Conservation (phyloP, 202 grass and related monocot species). For the Cymbopogon flexuosus region DNA sequence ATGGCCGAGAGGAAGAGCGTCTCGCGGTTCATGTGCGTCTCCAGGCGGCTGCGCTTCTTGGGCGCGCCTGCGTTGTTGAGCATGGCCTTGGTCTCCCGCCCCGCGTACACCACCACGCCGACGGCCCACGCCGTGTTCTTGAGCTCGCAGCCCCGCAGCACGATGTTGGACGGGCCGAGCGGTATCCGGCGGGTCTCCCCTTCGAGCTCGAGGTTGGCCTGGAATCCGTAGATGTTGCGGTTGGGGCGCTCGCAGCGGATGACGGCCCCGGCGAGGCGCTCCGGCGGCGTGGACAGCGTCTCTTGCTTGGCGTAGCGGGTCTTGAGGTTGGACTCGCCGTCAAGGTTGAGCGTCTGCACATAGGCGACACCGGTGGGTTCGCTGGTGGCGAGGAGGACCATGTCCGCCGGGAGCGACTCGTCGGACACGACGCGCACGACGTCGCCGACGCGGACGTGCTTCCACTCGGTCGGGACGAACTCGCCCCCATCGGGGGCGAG, state of each 20-base stretch:
- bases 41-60: slow-evolving; percentile 69
- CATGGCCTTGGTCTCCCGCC: slow-evolving; percentile 87
- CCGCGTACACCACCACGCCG: slow-evolving; percentile 71
- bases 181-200: slow-evolving; percentile 45
- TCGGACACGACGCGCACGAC: slow-evolving; percentile 48
- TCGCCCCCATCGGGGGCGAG: background rate
- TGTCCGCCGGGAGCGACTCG: slow-evolving; percentile 74
- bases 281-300: slow-evolving; percentile 35
- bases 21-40: slow-evolving; percentile 80
- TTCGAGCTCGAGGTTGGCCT: slow-evolving; percentile 62
- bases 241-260: slow-evolving; percentile 66
- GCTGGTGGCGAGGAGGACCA: slow-evolving; percentile 69
- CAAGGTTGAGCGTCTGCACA: slow-evolving; percentile 86
- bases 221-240: slow-evolving; percentile 83
- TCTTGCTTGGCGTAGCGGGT: slow-evolving; percentile 83
- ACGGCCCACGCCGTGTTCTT: slow-evolving; percentile 77
- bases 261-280: slow-evolving; percentile 38
- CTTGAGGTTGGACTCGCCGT: slow-evolving; percentile 94
- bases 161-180: slow-evolving; percentile 70
- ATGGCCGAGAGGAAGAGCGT: slow-evolving; percentile 69
- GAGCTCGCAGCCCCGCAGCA: slow-evolving; percentile 77
- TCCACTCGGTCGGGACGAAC: slow-evolving; percentile 55
- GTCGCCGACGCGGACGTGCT: slow-evolving; percentile 65
- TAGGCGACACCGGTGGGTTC: slow-evolving; percentile 68
- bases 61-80: slow-evolving; percentile 68